A percentile compares a stretch with the other conserved stretches of the same genome.
These are phyloP conservation scores for Phytopythium aichiense DNA, from an alignment of 352 stramenopile genomes.

Conservation along the genomic window DNA sequence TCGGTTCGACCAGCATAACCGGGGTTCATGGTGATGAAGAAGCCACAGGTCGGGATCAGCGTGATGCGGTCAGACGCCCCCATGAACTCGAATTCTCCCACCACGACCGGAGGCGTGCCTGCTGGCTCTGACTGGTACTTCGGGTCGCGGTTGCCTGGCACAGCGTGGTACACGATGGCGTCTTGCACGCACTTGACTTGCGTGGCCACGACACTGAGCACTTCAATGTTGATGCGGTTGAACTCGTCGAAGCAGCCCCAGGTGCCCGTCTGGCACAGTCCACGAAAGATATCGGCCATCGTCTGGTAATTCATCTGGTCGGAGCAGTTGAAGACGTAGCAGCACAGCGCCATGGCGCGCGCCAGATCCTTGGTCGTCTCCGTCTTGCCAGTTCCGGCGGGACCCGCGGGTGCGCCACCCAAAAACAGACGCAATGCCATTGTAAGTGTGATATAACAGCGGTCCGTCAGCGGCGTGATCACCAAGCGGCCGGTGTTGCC, in stretches of 20 bases:
- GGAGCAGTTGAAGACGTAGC: conserved; percentile 89
- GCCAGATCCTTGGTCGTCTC: conserved; percentile 87
- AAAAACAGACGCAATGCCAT: conserved; percentile 96
- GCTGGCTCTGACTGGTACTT: conserved; percentile 93
- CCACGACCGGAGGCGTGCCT: conserved; percentile 90
- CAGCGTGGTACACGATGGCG: conserved; percentile 84
- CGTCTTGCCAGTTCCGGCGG: conserved; percentile 90
- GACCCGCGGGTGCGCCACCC: conserved; percentile 91
- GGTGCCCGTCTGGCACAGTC: conserved; percentile 77
- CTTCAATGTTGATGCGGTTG: conserved; percentile 88
- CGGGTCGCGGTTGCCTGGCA: conserved; percentile 91
- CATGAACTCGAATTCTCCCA: conserved; percentile 88
- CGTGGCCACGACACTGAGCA: conserved; percentile 81
- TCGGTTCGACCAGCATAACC: conserved; percentile 89
- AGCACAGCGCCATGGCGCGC: conserved; percentile 80
- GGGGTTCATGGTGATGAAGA: conserved; percentile 97
- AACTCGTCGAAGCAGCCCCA: conserved; percentile 90
- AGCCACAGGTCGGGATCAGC: conserved; percentile 85
- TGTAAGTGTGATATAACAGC: conserved; percentile 97
- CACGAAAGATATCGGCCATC: conserved; percentile 87
- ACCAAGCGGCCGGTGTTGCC: conserved; percentile 90
- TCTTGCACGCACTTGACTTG: conserved; percentile 87
- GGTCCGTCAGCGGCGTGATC: conserved; percentile 95
- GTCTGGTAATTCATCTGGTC: conserved; percentile 91
- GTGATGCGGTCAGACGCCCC: conserved; percentile 80